A percentile compares a stretch with the other conserved stretches of the same genome.
These are phyloP conservation scores for Pyrenophora tritici-repentis DNA, from an alignment of 2,329 filamentous ascomycete genomes.

Conservation along the genomic window DNA sequence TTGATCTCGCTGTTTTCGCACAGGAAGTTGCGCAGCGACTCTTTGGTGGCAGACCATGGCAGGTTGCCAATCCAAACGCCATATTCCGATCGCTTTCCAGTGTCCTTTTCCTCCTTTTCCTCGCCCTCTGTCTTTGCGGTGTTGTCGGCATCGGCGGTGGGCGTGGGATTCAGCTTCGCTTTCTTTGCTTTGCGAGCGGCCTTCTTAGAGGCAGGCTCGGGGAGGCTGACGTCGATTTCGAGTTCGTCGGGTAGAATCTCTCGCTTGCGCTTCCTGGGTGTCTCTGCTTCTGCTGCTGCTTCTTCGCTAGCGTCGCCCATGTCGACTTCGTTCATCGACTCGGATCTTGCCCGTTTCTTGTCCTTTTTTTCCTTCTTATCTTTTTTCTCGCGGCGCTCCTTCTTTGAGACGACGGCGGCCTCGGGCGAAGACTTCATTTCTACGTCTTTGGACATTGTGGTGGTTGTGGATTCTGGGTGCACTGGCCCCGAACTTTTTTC, in stretches of 20 bases:
- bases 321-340: constrained; percentile 18
- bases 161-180: constrained; percentile 59
- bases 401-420: constrained; percentile 17
- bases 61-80: constrained; percentile 97
- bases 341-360: constrained; percentile 28
- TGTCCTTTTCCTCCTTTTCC: constrained; percentile 41
- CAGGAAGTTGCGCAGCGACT: constrained; percentile 80
- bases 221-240: constrained; percentile 86
- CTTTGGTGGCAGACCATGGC: constrained; percentile 77
- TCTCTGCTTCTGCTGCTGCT: constrained; percentile 8
- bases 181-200: constrained; percentile 90
- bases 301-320: constrained; percentile 21
- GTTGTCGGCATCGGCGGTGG: constrained; percentile 17
- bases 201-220: constrained; percentile 94
- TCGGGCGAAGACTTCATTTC: constrained; percentile 16
- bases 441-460: constrained; percentile 19
- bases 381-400: constrained; percentile 34
- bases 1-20: constrained; percentile 64
- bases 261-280: constrained; percentile 57
- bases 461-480: not conserved
- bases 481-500: constrained; percentile 22
- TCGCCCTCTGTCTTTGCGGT: constrained; percentile 38
- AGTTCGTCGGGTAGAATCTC: constrained; percentile 68
- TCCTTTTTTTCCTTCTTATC: constrained; percentile 37
- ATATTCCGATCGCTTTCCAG: constrained; percentile 70